A percentile compares a stretch with the other conserved stretches of the same genome.
Conservation (phyloP, 305 asterid species). For the Plantago coronopus region DNA sequence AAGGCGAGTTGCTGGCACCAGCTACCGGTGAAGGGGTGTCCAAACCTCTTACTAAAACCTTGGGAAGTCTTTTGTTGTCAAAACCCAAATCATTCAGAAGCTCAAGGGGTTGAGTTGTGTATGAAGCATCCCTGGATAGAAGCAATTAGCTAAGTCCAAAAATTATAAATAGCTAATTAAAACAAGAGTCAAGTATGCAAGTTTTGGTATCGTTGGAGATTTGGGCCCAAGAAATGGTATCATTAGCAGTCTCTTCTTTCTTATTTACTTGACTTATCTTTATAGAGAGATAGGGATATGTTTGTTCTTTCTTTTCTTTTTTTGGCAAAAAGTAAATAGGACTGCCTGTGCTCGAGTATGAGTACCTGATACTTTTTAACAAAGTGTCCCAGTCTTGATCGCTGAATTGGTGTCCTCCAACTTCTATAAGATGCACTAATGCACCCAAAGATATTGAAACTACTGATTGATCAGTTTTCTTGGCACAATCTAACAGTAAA, state of each 20-base stretch:
- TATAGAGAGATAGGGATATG: slow-evolving; percentile 14
- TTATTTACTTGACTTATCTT: not conserved
- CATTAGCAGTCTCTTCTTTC: too few relatives aligned
- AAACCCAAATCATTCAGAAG: slow-evolving; percentile 87
- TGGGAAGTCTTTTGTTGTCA: slow-evolving; percentile 55
- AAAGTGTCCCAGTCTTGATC: slow-evolving; percentile 92
- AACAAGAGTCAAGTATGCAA: not conserved
- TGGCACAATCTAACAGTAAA: slow-evolving; percentile 95
- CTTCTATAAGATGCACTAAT: slow-evolving; percentile 93
- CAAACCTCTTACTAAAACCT: slow-evolving; percentile 40
- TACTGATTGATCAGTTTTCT: slow-evolving; percentile 89
- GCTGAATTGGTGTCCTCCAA: slow-evolving; percentile 99
- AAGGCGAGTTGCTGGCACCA: slow-evolving; percentile 32
- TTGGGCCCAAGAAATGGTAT: too few relatives aligned
- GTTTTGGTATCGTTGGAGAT: too few relatives aligned
- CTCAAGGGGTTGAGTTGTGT: slow-evolving; percentile 97
- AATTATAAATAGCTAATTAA: slow-evolving; percentile 25
- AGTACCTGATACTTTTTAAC: slow-evolving; percentile 85
- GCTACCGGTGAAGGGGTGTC: slow-evolving; percentile 41
- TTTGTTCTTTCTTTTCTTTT: slow-evolving; percentile 12
- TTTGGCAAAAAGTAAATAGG: slow-evolving; percentile 13
- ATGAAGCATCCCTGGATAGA: slow-evolving; percentile 85
- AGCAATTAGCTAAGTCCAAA: slow-evolving; percentile 23
- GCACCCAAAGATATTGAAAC: slow-evolving; percentile 96
- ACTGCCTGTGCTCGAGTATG: slow-evolving; percentile 2